These are phyloP conservation scores for Beauveria caledonica DNA, from an alignment of 2,329 filamentous ascomycete species.

Conservation along the genomic window DNA sequence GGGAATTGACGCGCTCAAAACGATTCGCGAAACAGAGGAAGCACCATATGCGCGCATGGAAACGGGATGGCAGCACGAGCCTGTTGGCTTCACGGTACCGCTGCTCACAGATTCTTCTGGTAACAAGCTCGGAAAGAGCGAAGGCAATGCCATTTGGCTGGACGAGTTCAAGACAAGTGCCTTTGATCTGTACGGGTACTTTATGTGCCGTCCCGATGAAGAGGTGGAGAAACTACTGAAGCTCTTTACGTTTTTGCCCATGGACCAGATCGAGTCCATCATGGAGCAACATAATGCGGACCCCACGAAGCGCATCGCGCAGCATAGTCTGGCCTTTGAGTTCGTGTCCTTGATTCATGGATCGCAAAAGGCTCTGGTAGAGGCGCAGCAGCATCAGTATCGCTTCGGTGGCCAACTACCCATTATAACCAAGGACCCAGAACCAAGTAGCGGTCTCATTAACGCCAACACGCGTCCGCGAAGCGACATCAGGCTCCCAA, in stretches of 20 bases:
- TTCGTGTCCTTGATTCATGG: slow-evolving; percentile 77
- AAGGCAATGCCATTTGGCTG: slow-evolving; percentile 90
- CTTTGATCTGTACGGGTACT: slow-evolving; percentile 88
- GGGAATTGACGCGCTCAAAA: slow-evolving; percentile 77
- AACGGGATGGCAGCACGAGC: slow-evolving; percentile 40
- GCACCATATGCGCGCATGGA: slow-evolving; percentile 33
- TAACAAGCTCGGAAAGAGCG: slow-evolving; percentile 89
- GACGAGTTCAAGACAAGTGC: slow-evolving; percentile 70
- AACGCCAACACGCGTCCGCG: slow-evolving; percentile 41
- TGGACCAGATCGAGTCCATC: slow-evolving; percentile 55
- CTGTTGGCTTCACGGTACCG: slow-evolving; percentile 84
- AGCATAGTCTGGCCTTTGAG: slow-evolving; percentile 76
- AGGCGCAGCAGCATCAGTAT: slow-evolving; percentile 46
- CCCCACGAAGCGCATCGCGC: slow-evolving; percentile 65
- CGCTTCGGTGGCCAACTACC: slow-evolving; percentile 36
- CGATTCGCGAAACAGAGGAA: slow-evolving; percentile 53
- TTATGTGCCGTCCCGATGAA: slow-evolving; percentile 71
- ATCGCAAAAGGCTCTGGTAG: slow-evolving; percentile 49
- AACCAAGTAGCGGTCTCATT: slow-evolving; percentile 23
- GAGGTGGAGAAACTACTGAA: slow-evolving; percentile 77
- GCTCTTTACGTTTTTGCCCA: slow-evolving; percentile 81
- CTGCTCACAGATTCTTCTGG: slow-evolving; percentile 79
- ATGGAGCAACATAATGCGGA: slow-evolving; percentile 62
- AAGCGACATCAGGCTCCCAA: slow-evolving; percentile 51
- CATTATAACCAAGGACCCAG: slow-evolving; percentile 22